A percentile compares a stretch with the other conserved stretches of the same genome.
phyloP scores from a whole-genome alignment of 352 stramenopile species.

The Phytophthora citrophthora region DNA sequence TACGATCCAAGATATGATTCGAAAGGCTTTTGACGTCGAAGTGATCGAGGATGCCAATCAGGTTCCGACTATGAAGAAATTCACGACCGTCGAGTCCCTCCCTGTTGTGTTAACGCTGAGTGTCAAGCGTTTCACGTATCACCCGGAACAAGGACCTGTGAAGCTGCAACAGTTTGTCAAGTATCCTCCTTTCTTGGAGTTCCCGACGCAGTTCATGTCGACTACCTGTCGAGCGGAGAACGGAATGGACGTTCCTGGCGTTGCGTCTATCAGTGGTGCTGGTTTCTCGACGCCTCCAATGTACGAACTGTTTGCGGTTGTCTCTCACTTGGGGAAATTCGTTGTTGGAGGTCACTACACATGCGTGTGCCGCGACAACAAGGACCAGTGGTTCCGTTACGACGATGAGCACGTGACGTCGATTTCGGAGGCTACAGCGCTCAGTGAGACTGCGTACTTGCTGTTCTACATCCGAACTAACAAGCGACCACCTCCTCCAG shows the following conservation, averaged over 20 bases:
- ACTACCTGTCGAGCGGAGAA: conserved; percentile 66
- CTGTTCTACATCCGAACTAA: conserved; percentile 83
- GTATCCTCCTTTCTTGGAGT: conserved; percentile 75
- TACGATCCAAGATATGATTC: conserved; percentile 82
- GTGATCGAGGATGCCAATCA: conserved; percentile 67
- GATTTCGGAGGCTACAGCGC: conserved; percentile 70
- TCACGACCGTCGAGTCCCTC: conserved; percentile 74
- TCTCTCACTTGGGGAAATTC: conserved; percentile 83
- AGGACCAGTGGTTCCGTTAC: conserved; percentile 88
- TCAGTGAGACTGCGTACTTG: conserved; percentile 81
- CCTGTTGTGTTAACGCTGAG: conserved; percentile 83
- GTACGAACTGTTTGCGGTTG: conserved; percentile 87
- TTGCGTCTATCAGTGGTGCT: conserved; percentile 18
- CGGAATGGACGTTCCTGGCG: conserved; percentile 24
- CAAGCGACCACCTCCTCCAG: conserved; percentile 26
- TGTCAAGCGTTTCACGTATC: conserved; percentile 89
- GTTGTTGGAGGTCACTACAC: conserved; percentile 87
- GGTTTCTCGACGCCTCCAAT: conserved; percentile 52
- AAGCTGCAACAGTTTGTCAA: conserved; percentile 89
- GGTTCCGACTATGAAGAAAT: conserved; percentile 68
- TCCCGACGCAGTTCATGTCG: conserved; percentile 75
- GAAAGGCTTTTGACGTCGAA: conserved; percentile 75
- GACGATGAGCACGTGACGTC: conserved; percentile 84
- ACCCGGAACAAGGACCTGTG: conserved; percentile 75
- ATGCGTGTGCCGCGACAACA: conserved; percentile 85